Conservation (phyloP, 352 stramenopile species). For the Aphanomyces invadans region DNA sequence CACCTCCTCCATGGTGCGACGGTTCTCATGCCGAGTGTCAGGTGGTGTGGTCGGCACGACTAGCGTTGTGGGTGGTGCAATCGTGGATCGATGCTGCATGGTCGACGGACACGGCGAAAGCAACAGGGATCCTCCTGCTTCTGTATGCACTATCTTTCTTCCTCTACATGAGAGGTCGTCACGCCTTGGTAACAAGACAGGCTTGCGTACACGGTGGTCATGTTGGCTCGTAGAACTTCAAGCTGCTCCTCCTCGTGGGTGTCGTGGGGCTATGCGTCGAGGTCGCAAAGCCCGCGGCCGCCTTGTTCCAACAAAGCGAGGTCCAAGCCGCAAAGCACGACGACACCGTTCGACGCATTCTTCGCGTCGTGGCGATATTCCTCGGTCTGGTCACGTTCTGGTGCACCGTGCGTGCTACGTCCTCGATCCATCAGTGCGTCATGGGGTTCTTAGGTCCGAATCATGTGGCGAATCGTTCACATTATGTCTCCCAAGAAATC, state of each 20-base stretch:
- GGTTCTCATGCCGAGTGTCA: background rate
- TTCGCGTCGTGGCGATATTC: background rate
- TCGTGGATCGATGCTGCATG: background rate
- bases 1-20: background rate
- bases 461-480: background rate
- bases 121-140: constrained; percentile 1
- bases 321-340: no score
- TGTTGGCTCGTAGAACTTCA: background rate
- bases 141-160: background rate
- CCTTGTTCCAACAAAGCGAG: no score
- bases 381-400: background rate
- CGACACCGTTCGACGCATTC: background rate
- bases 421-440: background rate
- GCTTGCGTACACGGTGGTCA: background rate
- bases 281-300: background rate
- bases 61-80: background rate
- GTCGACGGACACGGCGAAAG: background rate
- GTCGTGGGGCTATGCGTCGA: background rate
- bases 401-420: background rate
- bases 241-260: background rate
- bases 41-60: background rate
- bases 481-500: no score
- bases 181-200: background rate
- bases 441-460: background rate
- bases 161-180: background rate